phyloP scores from a whole-genome alignment of 352 stramenopile species.

The Hyaloperonospora arabidopsidis region DNA sequence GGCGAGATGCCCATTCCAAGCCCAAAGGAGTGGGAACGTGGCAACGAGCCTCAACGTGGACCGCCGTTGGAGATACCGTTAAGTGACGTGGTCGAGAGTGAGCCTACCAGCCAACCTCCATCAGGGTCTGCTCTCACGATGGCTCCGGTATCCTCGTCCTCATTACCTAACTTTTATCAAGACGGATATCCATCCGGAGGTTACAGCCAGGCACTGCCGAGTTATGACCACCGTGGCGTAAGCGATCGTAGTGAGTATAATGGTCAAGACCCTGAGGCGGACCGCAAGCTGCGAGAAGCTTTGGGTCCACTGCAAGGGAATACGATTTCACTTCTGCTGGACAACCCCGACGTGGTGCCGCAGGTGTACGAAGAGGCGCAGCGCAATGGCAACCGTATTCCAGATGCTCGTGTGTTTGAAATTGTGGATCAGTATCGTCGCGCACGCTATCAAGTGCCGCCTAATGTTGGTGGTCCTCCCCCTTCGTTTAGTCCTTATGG shows the following conservation, averaged over 20 bases:
- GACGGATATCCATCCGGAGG: slow-evolving; percentile 21
- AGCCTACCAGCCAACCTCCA: slow-evolving; percentile 15
- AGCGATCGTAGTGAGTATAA: slow-evolving; percentile 24
- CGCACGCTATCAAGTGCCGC: slow-evolving; percentile 27
- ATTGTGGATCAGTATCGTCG: slow-evolving; percentile 64
- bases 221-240: slow-evolving; percentile 22
- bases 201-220: slow-evolving; percentile 13
- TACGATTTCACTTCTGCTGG: slow-evolving; percentile 63
- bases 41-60: slow-evolving; percentile 54
- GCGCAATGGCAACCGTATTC: slow-evolving; percentile 65
- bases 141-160: slow-evolving; percentile 12
- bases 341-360: slow-evolving; percentile 65
- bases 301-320: slow-evolving; percentile 62
- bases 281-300: slow-evolving; percentile 52
- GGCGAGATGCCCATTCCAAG: slow-evolving; percentile 67
- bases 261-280: slow-evolving; percentile 41
- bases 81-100: slow-evolving; percentile 43
- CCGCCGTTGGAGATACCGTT: slow-evolving; percentile 57
- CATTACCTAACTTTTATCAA: slow-evolving; percentile 12
- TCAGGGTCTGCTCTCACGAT: slow-evolving; percentile 18
- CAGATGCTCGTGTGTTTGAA: slow-evolving; percentile 67
- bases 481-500: slow-evolving; percentile 39
- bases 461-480: slow-evolving; percentile 21
- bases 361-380: slow-evolving; percentile 79
- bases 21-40: slow-evolving; percentile 71